phyloP scores from a whole-genome alignment of 2,329 filamentous ascomycete species.

The Rugonectria rugulosa region DNA sequence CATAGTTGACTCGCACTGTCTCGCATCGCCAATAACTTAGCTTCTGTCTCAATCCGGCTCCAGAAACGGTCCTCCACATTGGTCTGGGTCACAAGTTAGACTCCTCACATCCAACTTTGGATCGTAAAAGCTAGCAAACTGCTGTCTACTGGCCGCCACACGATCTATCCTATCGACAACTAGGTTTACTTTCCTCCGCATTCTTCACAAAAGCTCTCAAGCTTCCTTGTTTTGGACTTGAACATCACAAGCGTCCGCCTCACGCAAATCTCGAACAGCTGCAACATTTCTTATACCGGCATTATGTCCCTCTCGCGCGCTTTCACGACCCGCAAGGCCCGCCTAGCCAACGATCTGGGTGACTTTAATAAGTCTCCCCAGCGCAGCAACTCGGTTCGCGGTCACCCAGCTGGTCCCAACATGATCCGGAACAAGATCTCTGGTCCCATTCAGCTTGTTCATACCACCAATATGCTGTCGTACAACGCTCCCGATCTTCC shows the following conservation, averaged over 20 bases:
- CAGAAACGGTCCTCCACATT: conserved; percentile 17
- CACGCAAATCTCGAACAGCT: not conserved
- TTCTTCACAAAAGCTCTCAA: conserved; percentile 4
- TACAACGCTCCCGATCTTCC: conserved; percentile 91
- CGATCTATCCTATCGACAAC: conserved; percentile 3
- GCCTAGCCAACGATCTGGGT: conserved; percentile 56
- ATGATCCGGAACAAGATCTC: conserved; percentile 79
- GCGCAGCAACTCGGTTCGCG: conserved; percentile 57
- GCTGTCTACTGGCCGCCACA: too few species aligned
- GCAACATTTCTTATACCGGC: conserved; percentile 24
- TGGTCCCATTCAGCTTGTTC: conserved; percentile 82
- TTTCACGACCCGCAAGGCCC: conserved; percentile 74
- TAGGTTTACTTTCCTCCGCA: conserved; percentile 9
- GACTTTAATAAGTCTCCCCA: conserved; percentile 51
- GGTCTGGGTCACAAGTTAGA: conserved; percentile 22
- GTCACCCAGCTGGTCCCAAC: conserved; percentile 51
- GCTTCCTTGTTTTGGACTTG: not conserved
- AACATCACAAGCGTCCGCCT: conserved; percentile 6
- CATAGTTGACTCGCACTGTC: conserved; percentile 16
- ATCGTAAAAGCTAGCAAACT: too few species aligned
- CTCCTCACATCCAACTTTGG: too few species aligned
- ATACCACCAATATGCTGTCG: conserved; percentile 94
- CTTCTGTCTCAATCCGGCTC: conserved; percentile 23
- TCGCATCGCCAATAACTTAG: conserved; percentile 23
- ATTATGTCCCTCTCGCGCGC: conserved; percentile 69